phyloP scores from a whole-genome alignment of 805 yeast genomes.

The Cyberlindnera veronae region DNA sequence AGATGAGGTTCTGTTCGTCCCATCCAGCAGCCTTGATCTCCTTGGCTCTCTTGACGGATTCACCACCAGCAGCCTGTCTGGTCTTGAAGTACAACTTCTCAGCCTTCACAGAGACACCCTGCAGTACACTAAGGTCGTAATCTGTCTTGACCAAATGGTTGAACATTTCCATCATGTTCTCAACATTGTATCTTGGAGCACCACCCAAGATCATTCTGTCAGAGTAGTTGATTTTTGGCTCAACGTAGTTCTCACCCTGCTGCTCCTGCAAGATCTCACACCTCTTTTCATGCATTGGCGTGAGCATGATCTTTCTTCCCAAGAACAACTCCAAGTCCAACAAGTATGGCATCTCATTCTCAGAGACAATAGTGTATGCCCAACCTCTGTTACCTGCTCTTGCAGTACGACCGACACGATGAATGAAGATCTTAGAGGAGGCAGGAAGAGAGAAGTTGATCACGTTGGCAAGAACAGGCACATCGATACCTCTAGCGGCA shows the following conservation, averaged over 20 bases:
- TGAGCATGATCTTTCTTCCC: conserved; percentile 73
- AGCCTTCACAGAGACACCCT: conserved; percentile 77
- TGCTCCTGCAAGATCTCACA: conserved; percentile 47
- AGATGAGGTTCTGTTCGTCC: conserved; percentile 83
- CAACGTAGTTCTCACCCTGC: conserved; percentile 40
- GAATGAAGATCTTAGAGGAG: conserved; percentile 89
- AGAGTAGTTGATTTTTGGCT: conserved; percentile 66
- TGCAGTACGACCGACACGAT: conserved; percentile 98
- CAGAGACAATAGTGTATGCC: conserved; percentile 89
- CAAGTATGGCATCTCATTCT: conserved; percentile 83
- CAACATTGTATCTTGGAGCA: conserved; percentile 70
- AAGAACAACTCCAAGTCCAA: conserved; percentile 87
- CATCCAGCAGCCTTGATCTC: conserved; percentile 74
- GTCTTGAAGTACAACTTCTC: conserved; percentile 85
- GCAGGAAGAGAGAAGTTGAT: conserved; percentile 88
- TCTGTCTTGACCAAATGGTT: conserved; percentile 56
- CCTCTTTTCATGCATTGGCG: conserved; percentile 65
- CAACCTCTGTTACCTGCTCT: conserved; percentile 98
- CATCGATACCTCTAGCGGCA: conserved; percentile 98
- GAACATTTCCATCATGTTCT: conserved; percentile 67
- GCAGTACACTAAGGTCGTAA: conserved; percentile 63
- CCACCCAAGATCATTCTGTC: conserved; percentile 81
- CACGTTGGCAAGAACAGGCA: conserved; percentile 93
- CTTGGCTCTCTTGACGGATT: conserved; percentile 81
- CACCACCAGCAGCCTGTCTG: conserved; percentile 79